Conservation (phyloP, 2,329 filamentous ascomycete species). For the Diplodia mutila region DNA sequence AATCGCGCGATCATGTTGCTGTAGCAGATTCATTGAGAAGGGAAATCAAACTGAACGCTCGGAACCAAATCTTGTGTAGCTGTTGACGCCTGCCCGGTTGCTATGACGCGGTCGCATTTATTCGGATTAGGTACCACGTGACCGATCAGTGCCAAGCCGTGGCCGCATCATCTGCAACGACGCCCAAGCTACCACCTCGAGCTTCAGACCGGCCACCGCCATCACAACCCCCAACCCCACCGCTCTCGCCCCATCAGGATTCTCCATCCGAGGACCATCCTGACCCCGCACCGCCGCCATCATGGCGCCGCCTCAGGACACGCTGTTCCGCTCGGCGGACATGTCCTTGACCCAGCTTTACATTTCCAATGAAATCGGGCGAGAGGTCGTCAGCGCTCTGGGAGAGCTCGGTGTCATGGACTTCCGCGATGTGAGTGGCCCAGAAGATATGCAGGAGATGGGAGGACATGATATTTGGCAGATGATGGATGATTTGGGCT, state of each 20-base stretch:
- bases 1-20: neutral
- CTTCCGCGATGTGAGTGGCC: constrained; percentile 83
- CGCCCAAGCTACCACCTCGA: constrained; percentile 18
- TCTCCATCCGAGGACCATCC: neutral
- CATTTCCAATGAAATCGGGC: constrained; percentile 97
- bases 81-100: neutral
- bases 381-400: constrained; percentile 94
- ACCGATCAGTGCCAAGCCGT: neutral
- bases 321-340: constrained; percentile 98
- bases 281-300: constrained; percentile 33
- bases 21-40: neutral
- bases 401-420: constrained; percentile 96
- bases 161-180: constrained; percentile 23
- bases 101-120: neutral
- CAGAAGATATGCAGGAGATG: neutral
- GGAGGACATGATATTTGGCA: no score
- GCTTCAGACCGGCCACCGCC: constrained; percentile 8
- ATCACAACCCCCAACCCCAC: constrained; percentile 2
- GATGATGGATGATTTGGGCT: neutral
- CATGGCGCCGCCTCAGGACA: constrained; percentile 74
- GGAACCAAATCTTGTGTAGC: neutral
- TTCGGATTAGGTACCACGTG: neutral
- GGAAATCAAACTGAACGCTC: no score
- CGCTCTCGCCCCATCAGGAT: constrained; percentile 14
- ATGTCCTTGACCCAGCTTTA: constrained; percentile 99